These are phyloP conservation scores for Pascua sp. DNA, from an alignment of 1,284 basidiomycete genomes.

Conservation along the genomic window DNA sequence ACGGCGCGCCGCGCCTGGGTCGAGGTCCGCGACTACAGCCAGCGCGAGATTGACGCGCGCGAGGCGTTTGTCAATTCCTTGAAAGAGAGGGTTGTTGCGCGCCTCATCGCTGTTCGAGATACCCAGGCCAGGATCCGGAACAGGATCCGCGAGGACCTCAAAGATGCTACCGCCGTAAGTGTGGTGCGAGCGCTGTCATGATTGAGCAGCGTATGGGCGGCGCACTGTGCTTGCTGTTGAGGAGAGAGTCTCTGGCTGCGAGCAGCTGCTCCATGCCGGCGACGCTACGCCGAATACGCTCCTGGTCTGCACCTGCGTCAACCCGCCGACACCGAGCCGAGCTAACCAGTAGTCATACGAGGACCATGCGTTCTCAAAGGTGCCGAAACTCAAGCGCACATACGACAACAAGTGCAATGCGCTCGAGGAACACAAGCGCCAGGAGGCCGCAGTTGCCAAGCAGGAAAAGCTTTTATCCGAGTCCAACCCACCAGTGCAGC, in stretches of 20 bases:
- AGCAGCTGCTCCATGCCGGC: too few species aligned
- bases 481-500: constrained; percentile 15
- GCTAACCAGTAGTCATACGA: constrained; percentile 54
- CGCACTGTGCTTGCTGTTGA: too few species aligned
- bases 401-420: constrained; percentile 79
- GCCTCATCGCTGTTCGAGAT: constrained; percentile 62
- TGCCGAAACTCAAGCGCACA: constrained; percentile 70
- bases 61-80: constrained; percentile 70
- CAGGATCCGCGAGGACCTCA: constrained; percentile 83
- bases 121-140: constrained; percentile 81
- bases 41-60: constrained; percentile 76
- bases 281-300: too few species aligned
- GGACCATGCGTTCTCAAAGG: constrained; percentile 68
- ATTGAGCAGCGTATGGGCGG: too few species aligned
- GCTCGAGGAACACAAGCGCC: constrained; percentile 57
- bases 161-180: constrained; percentile 57
- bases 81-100: constrained; percentile 66
- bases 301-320: too few species aligned
- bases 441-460: constrained; percentile 46
- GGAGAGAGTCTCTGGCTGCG: too few species aligned
- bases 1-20: constrained; percentile 66
- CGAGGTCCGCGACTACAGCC: constrained; percentile 77
- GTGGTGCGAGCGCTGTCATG: constrained; percentile 1
- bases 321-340: not conserved
- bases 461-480: constrained; percentile 47